These are phyloP conservation scores for Esteya vermicola DNA, from an alignment of 2,329 filamentous ascomycete species.

Conservation along the genomic window DNA sequence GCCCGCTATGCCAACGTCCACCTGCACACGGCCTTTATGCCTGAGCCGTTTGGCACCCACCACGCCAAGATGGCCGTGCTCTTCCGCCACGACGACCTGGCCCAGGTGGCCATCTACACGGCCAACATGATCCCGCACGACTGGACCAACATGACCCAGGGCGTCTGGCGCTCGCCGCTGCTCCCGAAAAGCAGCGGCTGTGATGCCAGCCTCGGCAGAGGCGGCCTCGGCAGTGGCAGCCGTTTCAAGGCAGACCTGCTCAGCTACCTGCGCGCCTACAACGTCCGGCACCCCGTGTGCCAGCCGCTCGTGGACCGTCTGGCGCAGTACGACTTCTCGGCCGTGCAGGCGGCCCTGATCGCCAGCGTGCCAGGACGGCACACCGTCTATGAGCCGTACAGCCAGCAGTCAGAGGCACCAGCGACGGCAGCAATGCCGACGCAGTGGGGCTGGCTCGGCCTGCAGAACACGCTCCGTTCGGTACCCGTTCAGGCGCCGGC, in stretches of 20 bases:
- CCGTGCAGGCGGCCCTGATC: slow-evolving; percentile 56
- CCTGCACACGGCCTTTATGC: slow-evolving; percentile 62
- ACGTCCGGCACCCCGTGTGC: slow-evolving; percentile 38
- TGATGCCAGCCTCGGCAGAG: slow-evolving; percentile 11
- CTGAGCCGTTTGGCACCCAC: slow-evolving; percentile 76
- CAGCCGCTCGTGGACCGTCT: slow-evolving; percentile 43
- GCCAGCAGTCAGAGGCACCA: no score
- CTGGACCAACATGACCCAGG: slow-evolving; percentile 81
- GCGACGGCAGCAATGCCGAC: slow-evolving; percentile 24
- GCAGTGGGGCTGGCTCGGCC: slow-evolving; percentile 62
- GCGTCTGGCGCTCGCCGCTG: slow-evolving; percentile 61
- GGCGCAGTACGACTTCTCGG: slow-evolving; percentile 50
- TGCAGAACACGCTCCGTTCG: slow-evolving; percentile 43
- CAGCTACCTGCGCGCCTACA: slow-evolving; percentile 58
- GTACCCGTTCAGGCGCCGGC: slow-evolving; percentile 28
- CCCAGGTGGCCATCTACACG: slow-evolving; percentile 73
- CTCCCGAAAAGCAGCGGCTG: slow-evolving; percentile 34
- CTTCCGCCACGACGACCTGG: slow-evolving; percentile 59
- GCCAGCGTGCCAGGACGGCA: slow-evolving; percentile 64
- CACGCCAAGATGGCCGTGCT: slow-evolving; percentile 81
- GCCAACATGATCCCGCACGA: slow-evolving; percentile 84
- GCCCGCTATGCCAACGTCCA: slow-evolving; percentile 50
- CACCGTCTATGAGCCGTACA: slow-evolving; percentile 10
- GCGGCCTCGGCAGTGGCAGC: slow-evolving; percentile 38
- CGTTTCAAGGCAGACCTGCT: slow-evolving; percentile 67